Conservation (phyloP, 2,329 filamentous ascomycete genomes). For the Ascocoryne sarcoides region DNA sequence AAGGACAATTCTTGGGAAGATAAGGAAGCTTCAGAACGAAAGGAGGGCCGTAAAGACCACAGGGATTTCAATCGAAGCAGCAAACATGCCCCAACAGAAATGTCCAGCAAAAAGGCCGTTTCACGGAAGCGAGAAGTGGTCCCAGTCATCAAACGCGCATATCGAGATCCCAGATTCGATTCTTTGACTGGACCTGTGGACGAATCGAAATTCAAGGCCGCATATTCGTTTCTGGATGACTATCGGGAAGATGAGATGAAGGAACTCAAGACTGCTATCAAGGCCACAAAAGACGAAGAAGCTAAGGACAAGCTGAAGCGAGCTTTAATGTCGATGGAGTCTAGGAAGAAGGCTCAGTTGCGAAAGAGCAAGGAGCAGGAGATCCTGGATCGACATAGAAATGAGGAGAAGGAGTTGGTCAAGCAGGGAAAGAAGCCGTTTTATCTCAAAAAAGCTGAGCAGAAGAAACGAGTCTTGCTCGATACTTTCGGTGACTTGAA, state of each 20-base stretch:
- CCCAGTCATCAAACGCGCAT: constrained; percentile 44
- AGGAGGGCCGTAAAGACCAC: constrained; percentile 31
- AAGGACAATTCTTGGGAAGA: constrained; percentile 27
- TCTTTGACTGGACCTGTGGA: constrained; percentile 48
- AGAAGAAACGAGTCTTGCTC: constrained; percentile 76
- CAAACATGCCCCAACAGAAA: constrained; percentile 83
- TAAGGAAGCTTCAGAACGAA: constrained; percentile 35
- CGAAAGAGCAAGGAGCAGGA: constrained; percentile 61
- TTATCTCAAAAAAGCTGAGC: constrained; percentile 84
- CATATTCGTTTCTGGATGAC: constrained; percentile 81
- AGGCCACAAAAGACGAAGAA: constrained; percentile 55
- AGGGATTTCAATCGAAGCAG: constrained; percentile 46
- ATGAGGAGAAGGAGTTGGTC: constrained; percentile 75
- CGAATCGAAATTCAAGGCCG: constrained; percentile 52
- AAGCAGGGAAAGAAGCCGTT: constrained; percentile 86
- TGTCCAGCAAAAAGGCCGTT: constrained; percentile 76
- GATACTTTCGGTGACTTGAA: constrained; percentile 78
- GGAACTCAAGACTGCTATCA: constrained; percentile 60
- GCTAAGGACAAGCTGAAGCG: constrained; percentile 64
- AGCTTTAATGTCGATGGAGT: constrained; percentile 69
- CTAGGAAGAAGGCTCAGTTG: constrained; percentile 60
- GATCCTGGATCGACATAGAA: constrained; percentile 66
- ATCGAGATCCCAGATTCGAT: constrained; percentile 85
- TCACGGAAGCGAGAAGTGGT: constrained; percentile 71
- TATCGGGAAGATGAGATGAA: constrained; percentile 80